Conservation (phyloP, 345 rosid genomes). For the Camelina neglecta region DNA sequence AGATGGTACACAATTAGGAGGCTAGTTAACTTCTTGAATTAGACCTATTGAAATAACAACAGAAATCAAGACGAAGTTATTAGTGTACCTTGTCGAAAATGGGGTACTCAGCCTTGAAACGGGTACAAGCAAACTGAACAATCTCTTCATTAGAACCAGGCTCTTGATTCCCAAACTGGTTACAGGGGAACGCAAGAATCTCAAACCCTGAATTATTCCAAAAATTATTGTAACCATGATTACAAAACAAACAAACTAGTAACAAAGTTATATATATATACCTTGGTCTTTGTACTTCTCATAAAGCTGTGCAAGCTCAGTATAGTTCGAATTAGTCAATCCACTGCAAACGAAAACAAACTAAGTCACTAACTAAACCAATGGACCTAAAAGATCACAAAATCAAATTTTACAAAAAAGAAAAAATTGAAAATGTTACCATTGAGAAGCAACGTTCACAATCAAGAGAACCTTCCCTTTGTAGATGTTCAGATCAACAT, state of each 20-base stretch:
- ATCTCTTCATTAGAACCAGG: slow-evolving; percentile 85
- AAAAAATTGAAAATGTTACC: slow-evolving; percentile 47
- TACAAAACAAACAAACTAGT: slow-evolving; percentile 1
- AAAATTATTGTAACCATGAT: too few species aligned
- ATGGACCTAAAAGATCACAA: neutral
- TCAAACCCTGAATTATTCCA: too few species aligned
- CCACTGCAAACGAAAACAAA: slow-evolving; percentile 58
- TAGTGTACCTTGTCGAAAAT: slow-evolving; percentile 76
- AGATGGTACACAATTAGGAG: neutral
- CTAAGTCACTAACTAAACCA: neutral
- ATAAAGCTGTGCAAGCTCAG: slow-evolving; percentile 80
- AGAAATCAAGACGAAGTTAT: neutral
- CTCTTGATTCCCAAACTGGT: slow-evolving; percentile 90
- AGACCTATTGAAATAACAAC: neutral
- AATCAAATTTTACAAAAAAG: neutral
- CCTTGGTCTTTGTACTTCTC: slow-evolving; percentile 88
- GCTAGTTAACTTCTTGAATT: neutral
- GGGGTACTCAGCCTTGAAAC: slow-evolving; percentile 94
- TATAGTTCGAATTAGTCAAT: slow-evolving; percentile 90
- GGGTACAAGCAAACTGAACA: slow-evolving; percentile 76
- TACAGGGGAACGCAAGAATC: slow-evolving; percentile 92
- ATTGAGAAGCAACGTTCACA: slow-evolving; percentile 93
- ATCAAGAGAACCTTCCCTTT: slow-evolving; percentile 85
- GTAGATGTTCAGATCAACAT: slow-evolving; percentile 72
- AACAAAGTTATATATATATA: slow-evolving; percentile 21